Base-by-base conservation (phyloP, 768 basidiomycete genomes). In the Hypholoma sublateritium region DNA sequence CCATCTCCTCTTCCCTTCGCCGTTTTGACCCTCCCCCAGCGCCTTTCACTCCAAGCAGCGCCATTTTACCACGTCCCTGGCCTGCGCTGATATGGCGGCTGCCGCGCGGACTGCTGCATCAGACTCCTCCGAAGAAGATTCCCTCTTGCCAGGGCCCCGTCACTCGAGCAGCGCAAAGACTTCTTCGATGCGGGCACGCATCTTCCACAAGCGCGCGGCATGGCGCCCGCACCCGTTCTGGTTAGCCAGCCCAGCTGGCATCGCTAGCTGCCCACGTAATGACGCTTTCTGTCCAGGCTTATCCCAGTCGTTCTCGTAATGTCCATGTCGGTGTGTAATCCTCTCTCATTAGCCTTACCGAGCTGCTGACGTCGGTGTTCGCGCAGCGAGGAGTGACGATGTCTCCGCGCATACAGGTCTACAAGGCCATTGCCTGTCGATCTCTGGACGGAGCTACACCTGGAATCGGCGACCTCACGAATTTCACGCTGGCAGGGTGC, bases 341-440 rank as follows among this genome's bases (percentile, higher is more conserved):
- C 37, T 50, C 22, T 9, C 6, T 7, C 5, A 55, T 56, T 50
- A 57, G 51, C 60, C 59, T 61, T 21, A 60, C 24, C 36, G 28
- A 42, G 21, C 47, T 48, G 21, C 43, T 36, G 13, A 17, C 6
- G 1, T 34, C 28, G 28, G 6, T 5, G 28, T 9, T 5, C 28
- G 42, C 50, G 6, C 59, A 92, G 91, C 87, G 90, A 22, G 89
- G 90, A 34, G 85, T 92, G 73, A 91, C 89, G 1, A 77, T 89
- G 69, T 85, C 89, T 36, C 86, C 89, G 11, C 83, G 89, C 55
- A 87, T 93, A 45, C 86, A 90, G 69, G 87, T 93, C 25, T 91
- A 86, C 75, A 90, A 85, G 43, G 83, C 86, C 49, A 82, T 93
- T 50, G 85, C 91, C 3, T 92, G 91, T 70, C 78, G 84, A 48